A percentile compares a stretch with the other conserved stretches of the same genome.
Conservation (phyloP, 495 filamentous ascomycete species). For the Hyaloscypha finlandica region DNA sequence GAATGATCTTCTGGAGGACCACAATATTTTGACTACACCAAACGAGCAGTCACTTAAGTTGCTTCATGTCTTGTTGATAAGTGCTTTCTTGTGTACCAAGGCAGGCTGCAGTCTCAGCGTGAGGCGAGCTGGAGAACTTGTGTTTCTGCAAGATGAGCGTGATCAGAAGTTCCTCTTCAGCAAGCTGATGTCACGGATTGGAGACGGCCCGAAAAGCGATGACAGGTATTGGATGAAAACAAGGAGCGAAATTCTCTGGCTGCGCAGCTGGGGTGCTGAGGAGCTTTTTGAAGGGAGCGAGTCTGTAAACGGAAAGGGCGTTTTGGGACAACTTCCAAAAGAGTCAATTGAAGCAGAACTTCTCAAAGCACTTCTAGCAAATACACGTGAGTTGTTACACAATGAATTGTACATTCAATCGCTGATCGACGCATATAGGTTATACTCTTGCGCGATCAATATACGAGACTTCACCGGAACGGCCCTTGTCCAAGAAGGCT, state of each 20-base stretch:
- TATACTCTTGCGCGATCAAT: constrained; percentile 68
- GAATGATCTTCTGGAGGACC: constrained; percentile 56
- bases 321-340: constrained; percentile 68
- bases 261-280: constrained; percentile 73
- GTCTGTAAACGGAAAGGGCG: constrained; percentile 50
- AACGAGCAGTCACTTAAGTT: constrained; percentile 60
- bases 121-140: constrained; percentile 59
- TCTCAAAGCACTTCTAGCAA: constrained; percentile 70
- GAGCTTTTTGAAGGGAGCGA: constrained; percentile 34
- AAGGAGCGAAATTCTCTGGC: constrained; percentile 74
- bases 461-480: constrained; percentile 59
- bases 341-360: constrained; percentile 72
- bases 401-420: neutral
- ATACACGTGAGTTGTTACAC: constrained; percentile 54
- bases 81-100: constrained; percentile 62
- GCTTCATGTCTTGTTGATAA: constrained; percentile 67
- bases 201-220: constrained; percentile 49
- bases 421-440: constrained; percentile 43
- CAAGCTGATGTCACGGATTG: constrained; percentile 57
- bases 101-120: constrained; percentile 62
- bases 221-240: constrained; percentile 68
- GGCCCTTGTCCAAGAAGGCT: constrained; percentile 50
- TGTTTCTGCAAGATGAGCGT: constrained; percentile 56
- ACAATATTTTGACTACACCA: constrained; percentile 70
- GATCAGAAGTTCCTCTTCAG: constrained; percentile 67